Evolutionary conservation across 2,329 filamentous ascomycete genomes (phyloP), one percentile per base, ranked within the genome.

Genomic region (Pseudocercospora macadamiae): DNA sequence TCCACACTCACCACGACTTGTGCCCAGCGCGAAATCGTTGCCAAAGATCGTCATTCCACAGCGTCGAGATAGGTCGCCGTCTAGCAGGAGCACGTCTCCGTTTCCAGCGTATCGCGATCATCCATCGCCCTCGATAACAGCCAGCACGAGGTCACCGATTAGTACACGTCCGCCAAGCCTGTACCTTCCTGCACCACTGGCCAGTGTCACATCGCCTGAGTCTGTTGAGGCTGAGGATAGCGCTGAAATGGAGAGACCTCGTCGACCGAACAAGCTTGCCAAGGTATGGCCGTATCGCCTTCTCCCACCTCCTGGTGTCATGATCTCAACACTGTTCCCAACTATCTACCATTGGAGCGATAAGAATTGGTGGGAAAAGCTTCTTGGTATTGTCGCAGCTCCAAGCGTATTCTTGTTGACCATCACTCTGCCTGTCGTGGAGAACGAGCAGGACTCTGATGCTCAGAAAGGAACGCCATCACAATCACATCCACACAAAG

Each of bases 371-470:
- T 91, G 88, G 86, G 93, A 93, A 68, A 92, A 90, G 70, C 77
- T 92, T 44, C 78, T 97, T 48, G 93, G 91, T 39, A 68, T 95
- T 9, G 82, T 96, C 34, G 93, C 93, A 6, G 88, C 91, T n/a
- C 90, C 93, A 1, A 96, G 89, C 67, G 91, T 99, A 34, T 90
- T 99, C 62, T 77, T 97, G 2, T 81, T 99, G 3, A 93, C 93
- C 0, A 86, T 95, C 47, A 99, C 95, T 0, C 75, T 99, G 3
- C 95, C 96, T 0, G 92, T 99, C 0, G 90, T 96, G 4, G 93
- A 97, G 68, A 84, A 84, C 1, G 81, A 84, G 18, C 80, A 75
- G 32, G 71, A 82, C 14, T 10, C 52, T 3, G 56, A 59, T n/a
- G 25, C 53, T n/a, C 54, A 54, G 19, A 30, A 49, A 32, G 26